Percentiles rank a stretch among this genome's conserved stretches.
These are phyloP conservation scores for Aspergillus novofumigatus DNA, from an alignment of 2,329 filamentous ascomycete genomes.

Conservation along the genomic window DNA sequence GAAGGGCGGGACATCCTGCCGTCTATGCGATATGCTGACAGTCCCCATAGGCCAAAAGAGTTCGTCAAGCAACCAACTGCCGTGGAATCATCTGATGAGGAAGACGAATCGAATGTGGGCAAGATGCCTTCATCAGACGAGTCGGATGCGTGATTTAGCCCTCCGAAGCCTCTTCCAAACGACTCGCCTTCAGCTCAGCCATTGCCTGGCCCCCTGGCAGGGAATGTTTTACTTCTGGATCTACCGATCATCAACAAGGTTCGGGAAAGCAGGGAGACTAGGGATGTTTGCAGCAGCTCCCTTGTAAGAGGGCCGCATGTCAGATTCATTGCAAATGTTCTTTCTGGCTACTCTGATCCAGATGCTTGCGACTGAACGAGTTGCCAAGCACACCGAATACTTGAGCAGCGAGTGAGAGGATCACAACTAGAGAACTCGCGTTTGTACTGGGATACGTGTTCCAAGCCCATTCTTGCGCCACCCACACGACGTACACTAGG, in stretches of 20 bases:
- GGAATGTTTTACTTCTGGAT: background rate
- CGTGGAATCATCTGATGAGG: slow-evolving; percentile 66
- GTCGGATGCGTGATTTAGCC: slow-evolving; percentile 59
- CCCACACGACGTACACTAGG: slow-evolving; percentile 66
- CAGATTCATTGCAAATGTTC: slow-evolving; percentile 20
- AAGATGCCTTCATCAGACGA: slow-evolving; percentile 81
- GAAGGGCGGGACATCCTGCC: background rate
- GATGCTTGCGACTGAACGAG: slow-evolving; percentile 16
- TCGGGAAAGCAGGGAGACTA: background rate
- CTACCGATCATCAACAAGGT: background rate
- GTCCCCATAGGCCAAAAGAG: slow-evolving; percentile 65
- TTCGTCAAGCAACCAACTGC: slow-evolving; percentile 63
- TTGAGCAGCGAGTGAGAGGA: slow-evolving; percentile 65
- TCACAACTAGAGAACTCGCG: slow-evolving; percentile 62
- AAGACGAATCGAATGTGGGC: slow-evolving; percentile 74
- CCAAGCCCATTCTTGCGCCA: slow-evolving; percentile 85
- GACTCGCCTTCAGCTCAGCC: background rate
- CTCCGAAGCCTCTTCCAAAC: background rate
- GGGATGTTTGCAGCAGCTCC: background rate
- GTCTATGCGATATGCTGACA: slow-evolving; percentile 8
- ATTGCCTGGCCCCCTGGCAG: background rate
- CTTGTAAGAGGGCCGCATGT: background rate
- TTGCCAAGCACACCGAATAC: slow-evolving; percentile 58
- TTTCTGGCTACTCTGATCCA: slow-evolving; percentile 16
- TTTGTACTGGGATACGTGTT: slow-evolving; percentile 84